Evolutionary conservation across 106 monocot genomes (phyloP).

Genomic region (Chionographis japonica): DNA sequence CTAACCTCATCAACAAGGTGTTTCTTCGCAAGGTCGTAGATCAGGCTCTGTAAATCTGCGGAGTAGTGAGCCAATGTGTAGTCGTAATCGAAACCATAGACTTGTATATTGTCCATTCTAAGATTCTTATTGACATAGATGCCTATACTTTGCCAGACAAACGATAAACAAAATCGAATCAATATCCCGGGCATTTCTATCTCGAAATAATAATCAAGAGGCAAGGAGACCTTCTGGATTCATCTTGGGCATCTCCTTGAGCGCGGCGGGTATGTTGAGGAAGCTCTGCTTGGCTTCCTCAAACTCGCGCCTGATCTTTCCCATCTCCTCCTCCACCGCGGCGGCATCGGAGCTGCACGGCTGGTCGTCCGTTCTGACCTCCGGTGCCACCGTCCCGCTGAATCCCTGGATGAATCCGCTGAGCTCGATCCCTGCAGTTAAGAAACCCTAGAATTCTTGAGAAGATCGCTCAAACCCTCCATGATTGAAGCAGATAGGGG

Average conservation of each 20-base stretch:
- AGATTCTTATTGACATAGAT: slow-evolving; percentile 93
- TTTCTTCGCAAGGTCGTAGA: slow-evolving; percentile 81
- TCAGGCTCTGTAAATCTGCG: slow-evolving; percentile 58
- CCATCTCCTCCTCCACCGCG: slow-evolving; percentile 24
- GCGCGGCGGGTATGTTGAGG: slow-evolving; percentile 48
- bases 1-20: slow-evolving; percentile 87
- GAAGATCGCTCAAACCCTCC: background rate
- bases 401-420: slow-evolving; percentile 13
- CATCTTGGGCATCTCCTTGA: slow-evolving; percentile 81
- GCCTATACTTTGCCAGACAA: slow-evolving; percentile 31
- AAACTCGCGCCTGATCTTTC: slow-evolving; percentile 52
- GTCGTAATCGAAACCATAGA: slow-evolving; percentile 98
- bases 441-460: background rate
- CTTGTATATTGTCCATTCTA: slow-evolving; percentile 73
- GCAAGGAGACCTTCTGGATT: slow-evolving; percentile 61
- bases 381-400: slow-evolving; percentile 4
- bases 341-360: background rate
- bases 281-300: slow-evolving; percentile 74
- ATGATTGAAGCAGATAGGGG: background rate
- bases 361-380: background rate
- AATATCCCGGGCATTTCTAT: background rate
- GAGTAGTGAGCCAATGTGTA: slow-evolving; percentile 97
- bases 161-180: background rate
- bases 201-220: background rate
- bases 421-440: slow-evolving; percentile 5